Percentiles rank a stretch among this genome's conserved stretches.
These are phyloP conservation scores for Phialemoniopsis sp. DNA, from an alignment of 2,329 filamentous ascomycete genomes.

Conservation along the genomic window DNA sequence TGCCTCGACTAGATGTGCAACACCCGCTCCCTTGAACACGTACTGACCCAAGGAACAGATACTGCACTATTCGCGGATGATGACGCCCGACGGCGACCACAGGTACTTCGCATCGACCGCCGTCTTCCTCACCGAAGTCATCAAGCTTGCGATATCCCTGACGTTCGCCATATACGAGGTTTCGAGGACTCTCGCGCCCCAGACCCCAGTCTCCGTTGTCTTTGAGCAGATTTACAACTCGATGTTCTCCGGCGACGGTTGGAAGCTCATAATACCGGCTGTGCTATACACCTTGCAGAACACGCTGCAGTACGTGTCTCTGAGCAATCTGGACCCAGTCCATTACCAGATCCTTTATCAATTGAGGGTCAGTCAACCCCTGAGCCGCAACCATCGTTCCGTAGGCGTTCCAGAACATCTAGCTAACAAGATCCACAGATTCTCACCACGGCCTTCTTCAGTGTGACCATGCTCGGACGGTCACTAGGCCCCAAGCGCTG, in stretches of 20 bases:
- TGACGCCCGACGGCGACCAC: conserved; percentile 79
- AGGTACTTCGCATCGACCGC: conserved; percentile 93
- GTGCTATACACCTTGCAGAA: conserved; percentile 88
- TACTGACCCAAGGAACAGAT: conserved; percentile 46
- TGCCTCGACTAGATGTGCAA: no score
- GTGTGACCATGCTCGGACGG: conserved; percentile 70
- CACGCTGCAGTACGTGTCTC: conserved; percentile 85
- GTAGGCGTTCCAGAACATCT: conserved; percentile 4
- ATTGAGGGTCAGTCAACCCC: conserved; percentile 59
- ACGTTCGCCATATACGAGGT: conserved; percentile 86
- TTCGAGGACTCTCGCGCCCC: conserved; percentile 70
- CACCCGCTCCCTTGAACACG: conserved; percentile 4
- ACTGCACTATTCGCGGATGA: conserved; percentile 91
- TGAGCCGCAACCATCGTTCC: background rate
- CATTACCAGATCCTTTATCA: conserved; percentile 94
- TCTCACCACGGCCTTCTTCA: conserved; percentile 83
- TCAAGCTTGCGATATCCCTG: conserved; percentile 83
- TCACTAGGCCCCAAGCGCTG: conserved; percentile 71
- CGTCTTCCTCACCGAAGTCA: conserved; percentile 86
- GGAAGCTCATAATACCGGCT: conserved; percentile 90
- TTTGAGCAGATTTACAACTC: conserved; percentile 75
- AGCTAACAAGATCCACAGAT: conserved; percentile 45
- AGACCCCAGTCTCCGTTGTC: conserved; percentile 74
- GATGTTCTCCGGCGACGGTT: conserved; percentile 86
- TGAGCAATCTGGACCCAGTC: conserved; percentile 86